Conservation (phyloP, 495 filamentous ascomycete genomes). For the Aspergillus campestris region DNA sequence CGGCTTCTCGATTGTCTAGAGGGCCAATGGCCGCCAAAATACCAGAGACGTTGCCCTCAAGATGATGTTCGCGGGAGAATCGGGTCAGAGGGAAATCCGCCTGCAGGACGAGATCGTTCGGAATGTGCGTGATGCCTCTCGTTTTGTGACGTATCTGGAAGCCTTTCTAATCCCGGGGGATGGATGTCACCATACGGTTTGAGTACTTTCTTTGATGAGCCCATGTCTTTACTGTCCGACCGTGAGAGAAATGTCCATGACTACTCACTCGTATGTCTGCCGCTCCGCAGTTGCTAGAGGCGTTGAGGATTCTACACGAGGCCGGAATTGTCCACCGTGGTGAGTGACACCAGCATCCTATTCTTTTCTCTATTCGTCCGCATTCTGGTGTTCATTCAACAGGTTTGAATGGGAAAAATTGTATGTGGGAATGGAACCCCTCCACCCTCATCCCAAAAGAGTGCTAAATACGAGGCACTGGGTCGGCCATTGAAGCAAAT, state of each 20-base stretch:
- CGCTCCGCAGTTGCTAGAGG: constrained; percentile 20
- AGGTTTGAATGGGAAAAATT: constrained; percentile 16
- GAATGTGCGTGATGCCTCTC: constrained; percentile 17
- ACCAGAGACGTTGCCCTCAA: constrained; percentile 21
- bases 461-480: constrained; percentile 18
- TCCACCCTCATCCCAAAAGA: constrained; percentile 11
- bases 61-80: constrained; percentile 13
- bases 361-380: background rate
- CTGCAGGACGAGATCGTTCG: constrained; percentile 22
- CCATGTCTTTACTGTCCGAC: constrained; percentile 15
- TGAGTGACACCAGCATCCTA: constrained; percentile 6
- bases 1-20: constrained; percentile 82
- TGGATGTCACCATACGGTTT: constrained; percentile 13
- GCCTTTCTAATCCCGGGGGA: constrained; percentile 12
- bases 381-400: constrained; percentile 5
- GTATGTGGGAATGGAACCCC: constrained; percentile 17
- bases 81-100: constrained; percentile 11
- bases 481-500: constrained; percentile 17
- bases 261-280: constrained; percentile 23
- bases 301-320: constrained; percentile 17
- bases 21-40: constrained; percentile 33
- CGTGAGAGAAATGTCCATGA: constrained; percentile 7
- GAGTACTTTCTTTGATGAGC: constrained; percentile 23
- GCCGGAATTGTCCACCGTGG: constrained; percentile 19
- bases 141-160: constrained; percentile 15